Conservation (phyloP, 2,329 filamentous ascomycete genomes). For the Pestalotiopsis sp. region DNA sequence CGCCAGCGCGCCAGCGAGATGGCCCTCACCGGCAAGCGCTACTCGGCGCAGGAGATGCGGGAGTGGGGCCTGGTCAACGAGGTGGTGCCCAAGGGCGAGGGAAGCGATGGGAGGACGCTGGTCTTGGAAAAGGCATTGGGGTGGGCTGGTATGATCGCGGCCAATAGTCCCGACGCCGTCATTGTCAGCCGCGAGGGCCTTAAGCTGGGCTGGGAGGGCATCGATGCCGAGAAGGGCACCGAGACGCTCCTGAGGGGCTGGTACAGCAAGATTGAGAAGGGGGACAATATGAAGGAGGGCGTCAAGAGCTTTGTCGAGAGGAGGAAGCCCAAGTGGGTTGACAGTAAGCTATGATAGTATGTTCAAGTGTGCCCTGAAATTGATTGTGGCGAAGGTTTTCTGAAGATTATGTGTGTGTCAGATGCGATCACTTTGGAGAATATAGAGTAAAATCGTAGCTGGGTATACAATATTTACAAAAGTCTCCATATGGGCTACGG, state of each 20-base stretch:
- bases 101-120: slow-evolving; percentile 31
- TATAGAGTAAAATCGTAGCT: no score
- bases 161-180: slow-evolving; percentile 73
- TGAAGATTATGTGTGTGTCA: no score
- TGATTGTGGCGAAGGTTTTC: no score
- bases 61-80: slow-evolving; percentile 73
- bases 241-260: slow-evolving; percentile 57
- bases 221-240: slow-evolving; percentile 66
- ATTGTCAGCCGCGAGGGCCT: slow-evolving; percentile 74
- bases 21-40: slow-evolving; percentile 63
- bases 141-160: slow-evolving; percentile 62
- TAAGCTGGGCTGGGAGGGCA: slow-evolving; percentile 71
- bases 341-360: slow-evolving; percentile 56
- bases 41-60: slow-evolving; percentile 60
- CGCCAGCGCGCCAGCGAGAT: slow-evolving; percentile 72
- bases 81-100: slow-evolving; percentile 44
- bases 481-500: no score
- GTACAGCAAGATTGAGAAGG: slow-evolving; percentile 61
- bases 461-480: no score
- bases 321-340: slow-evolving; percentile 67
- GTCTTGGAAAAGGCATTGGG: slow-evolving; percentile 61
- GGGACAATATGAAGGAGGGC: slow-evolving; percentile 76
- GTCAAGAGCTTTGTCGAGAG: slow-evolving; percentile 77
- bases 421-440: no score
- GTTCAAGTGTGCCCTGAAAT: not conserved